Evolutionary conservation across 2,329 filamentous ascomycete species (phyloP).

Genomic region (Sporothrix pallida): DNA sequence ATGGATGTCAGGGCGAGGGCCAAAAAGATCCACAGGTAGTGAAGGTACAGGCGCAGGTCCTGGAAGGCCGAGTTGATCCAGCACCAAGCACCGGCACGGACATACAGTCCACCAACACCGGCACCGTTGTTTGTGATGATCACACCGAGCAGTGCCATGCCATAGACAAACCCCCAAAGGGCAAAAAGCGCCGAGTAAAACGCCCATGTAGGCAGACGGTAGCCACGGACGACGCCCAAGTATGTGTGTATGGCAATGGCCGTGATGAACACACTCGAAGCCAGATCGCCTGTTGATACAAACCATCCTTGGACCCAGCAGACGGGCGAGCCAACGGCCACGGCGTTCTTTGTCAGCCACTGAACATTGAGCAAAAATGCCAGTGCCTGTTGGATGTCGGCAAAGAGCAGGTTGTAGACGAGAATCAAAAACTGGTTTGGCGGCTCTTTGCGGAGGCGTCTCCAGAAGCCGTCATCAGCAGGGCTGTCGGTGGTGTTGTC

Average conservation of each 20-base stretch:
- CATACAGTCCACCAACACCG: conserved; percentile 58
- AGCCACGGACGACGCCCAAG: conserved; percentile 63
- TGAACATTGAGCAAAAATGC: conserved; percentile 68
- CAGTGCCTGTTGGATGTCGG: conserved; percentile 69
- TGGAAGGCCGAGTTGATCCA: conserved; percentile 65
- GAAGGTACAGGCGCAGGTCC: conserved; percentile 62
- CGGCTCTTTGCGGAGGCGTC: conserved; percentile 45
- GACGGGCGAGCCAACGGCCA: conserved; percentile 58
- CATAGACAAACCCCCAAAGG: conserved; percentile 66
- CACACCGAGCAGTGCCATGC: conserved; percentile 60
- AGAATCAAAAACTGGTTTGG: conserved; percentile 72
- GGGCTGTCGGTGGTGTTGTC: neutral
- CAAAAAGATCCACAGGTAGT: conserved; percentile 69
- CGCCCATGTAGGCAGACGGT: conserved; percentile 54
- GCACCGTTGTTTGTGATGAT: conserved; percentile 52
- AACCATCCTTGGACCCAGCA: conserved; percentile 73
- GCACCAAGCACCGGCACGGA: conserved; percentile 71
- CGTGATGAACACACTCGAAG: conserved; percentile 70
- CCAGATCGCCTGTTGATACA: conserved; percentile 68
- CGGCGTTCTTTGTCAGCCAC: conserved; percentile 60
- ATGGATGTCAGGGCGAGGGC: conserved; percentile 47
- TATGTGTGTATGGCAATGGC: conserved; percentile 71
- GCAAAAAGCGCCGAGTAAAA: conserved; percentile 57
- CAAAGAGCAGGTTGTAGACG: conserved; percentile 71
- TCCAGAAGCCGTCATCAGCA: conserved; percentile 35